Conservation (phyloP, 768 basidiomycete species). For the Neoboletus brunneissimus region DNA sequence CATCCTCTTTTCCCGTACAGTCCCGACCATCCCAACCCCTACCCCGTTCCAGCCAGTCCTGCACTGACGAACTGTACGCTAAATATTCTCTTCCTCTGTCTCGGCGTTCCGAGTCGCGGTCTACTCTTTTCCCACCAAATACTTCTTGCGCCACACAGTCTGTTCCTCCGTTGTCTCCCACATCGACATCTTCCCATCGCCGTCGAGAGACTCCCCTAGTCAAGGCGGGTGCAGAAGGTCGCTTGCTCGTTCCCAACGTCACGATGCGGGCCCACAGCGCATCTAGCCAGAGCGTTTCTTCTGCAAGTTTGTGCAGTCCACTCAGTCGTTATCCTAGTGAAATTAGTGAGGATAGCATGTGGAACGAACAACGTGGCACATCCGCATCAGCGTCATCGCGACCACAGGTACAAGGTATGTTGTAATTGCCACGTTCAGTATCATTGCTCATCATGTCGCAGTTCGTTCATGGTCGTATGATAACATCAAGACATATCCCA, state of each 20-base stretch:
- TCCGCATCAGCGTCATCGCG: conserved; percentile 32
- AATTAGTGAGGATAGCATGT: conserved; percentile 36
- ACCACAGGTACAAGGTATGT: conserved; percentile 54
- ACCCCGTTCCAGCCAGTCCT: conserved; percentile 31
- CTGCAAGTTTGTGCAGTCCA: conserved; percentile 34
- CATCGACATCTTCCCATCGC: conserved; percentile 35
- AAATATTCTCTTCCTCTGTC: conserved; percentile 56
- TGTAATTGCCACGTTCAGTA: neutral
- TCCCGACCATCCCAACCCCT: conserved; percentile 22
- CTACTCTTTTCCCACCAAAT: conserved; percentile 37
- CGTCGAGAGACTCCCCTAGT: conserved; percentile 54
- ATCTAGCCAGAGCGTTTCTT: conserved; percentile 34
- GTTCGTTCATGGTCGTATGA: conserved; percentile 78
- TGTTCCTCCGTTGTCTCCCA: conserved; percentile 34
- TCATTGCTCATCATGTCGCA: conserved; percentile 25
- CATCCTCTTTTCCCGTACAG: conserved; percentile 26
- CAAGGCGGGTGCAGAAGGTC: conserved; percentile 61
- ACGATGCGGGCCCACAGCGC: conserved; percentile 32
- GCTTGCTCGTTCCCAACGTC: conserved; percentile 54
- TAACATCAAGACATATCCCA: conserved; percentile 64
- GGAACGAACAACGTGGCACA: conserved; percentile 23
- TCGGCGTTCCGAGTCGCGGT: conserved; percentile 53
- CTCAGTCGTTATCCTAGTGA: conserved; percentile 42
- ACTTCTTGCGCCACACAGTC: conserved; percentile 38
- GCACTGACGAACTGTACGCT: conserved; percentile 47